Conservation (phyloP, 352 stramenopile genomes). For the Globisporangium radiosum region DNA sequence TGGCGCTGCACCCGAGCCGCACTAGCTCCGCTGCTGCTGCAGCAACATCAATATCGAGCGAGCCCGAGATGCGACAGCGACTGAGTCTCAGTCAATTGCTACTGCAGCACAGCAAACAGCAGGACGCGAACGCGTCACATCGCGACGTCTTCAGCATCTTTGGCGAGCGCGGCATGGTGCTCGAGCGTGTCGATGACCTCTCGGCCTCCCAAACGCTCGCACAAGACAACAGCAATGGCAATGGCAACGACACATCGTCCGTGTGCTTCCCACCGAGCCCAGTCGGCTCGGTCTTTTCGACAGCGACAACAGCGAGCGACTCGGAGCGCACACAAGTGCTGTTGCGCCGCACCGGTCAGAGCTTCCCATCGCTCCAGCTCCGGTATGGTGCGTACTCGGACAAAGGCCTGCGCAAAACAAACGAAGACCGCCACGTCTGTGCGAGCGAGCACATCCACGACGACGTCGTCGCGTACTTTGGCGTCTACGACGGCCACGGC, state of each 20-base stretch:
- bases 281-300: constrained; percentile 64
- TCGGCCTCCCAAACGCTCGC: constrained; percentile 7
- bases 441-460: constrained; percentile 38
- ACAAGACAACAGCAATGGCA: constrained; percentile 1
- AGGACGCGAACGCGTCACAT: constrained; percentile 33
- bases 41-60: background rate
- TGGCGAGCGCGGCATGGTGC: constrained; percentile 62
- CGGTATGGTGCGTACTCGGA: constrained; percentile 71
- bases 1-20: constrained; percentile 12
- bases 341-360: constrained; percentile 40
- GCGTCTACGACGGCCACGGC: constrained; percentile 81
- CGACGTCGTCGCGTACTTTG: constrained; percentile 73
- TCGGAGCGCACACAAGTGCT: constrained; percentile 62
- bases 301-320: constrained; percentile 64
- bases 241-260: constrained; percentile 7
- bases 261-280: constrained; percentile 47
- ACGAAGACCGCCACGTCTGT: constrained; percentile 69
- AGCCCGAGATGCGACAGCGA: constrained; percentile 19
- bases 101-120: constrained; percentile 43
- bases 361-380: constrained; percentile 41
- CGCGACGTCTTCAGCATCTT: constrained; percentile 87
- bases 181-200: constrained; percentile 28
- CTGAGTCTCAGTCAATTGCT: constrained; percentile 54
- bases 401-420: constrained; percentile 62
- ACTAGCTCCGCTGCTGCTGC: background rate